A percentile compares a stretch with the other conserved stretches of the same genome.
Evolutionary conservation across 2,329 filamentous ascomycete genomes (phyloP).

Genomic region (Dactylellina cionopaga): DNA sequence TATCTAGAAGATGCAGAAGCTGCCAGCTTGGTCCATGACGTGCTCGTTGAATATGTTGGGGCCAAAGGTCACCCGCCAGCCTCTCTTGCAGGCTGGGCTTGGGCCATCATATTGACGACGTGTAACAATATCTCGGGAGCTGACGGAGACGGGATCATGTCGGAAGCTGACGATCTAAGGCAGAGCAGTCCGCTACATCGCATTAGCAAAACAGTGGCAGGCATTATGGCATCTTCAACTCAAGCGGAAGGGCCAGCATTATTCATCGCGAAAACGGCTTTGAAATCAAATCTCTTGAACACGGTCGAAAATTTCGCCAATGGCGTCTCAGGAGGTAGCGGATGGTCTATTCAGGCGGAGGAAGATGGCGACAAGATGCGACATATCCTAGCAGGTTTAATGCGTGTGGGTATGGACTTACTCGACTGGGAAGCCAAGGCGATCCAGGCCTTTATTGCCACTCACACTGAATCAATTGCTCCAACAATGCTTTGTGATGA

Average conservation of each 20-base stretch:
- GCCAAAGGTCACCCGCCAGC: slow-evolving; percentile 43
- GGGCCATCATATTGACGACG: slow-evolving; percentile 53
- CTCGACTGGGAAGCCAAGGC: slow-evolving; percentile 59
- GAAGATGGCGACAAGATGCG: slow-evolving; percentile 60
- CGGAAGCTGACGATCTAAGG: slow-evolving; percentile 11
- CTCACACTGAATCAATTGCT: slow-evolving; percentile 53
- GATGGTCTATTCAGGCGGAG: slow-evolving; percentile 56
- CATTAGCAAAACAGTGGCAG: slow-evolving; percentile 49
- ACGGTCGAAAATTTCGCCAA: slow-evolving; percentile 53
- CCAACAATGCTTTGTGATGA: slow-evolving; percentile 48
- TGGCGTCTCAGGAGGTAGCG: slow-evolving; percentile 43
- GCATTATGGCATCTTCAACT: slow-evolving; percentile 47
- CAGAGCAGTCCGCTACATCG: slow-evolving; percentile 37
- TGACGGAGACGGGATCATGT: no score
- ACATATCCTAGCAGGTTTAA: slow-evolving; percentile 58
- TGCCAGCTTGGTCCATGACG: slow-evolving; percentile 50
- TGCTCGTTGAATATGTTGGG: slow-evolving; percentile 53
- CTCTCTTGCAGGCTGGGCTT: slow-evolving; percentile 54
- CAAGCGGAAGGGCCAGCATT: slow-evolving; percentile 52
- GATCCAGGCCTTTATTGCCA: slow-evolving; percentile 56
- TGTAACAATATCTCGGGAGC: slow-evolving; percentile 28
- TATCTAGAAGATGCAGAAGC: slow-evolving; percentile 52
- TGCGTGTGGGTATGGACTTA: slow-evolving; percentile 59
- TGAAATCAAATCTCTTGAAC: slow-evolving; percentile 53
- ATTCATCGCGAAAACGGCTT: slow-evolving; percentile 49